These are phyloP conservation scores for Oryza nivara DNA, from an alignment of 176 grass and related monocot species.

Conservation along the genomic window DNA sequence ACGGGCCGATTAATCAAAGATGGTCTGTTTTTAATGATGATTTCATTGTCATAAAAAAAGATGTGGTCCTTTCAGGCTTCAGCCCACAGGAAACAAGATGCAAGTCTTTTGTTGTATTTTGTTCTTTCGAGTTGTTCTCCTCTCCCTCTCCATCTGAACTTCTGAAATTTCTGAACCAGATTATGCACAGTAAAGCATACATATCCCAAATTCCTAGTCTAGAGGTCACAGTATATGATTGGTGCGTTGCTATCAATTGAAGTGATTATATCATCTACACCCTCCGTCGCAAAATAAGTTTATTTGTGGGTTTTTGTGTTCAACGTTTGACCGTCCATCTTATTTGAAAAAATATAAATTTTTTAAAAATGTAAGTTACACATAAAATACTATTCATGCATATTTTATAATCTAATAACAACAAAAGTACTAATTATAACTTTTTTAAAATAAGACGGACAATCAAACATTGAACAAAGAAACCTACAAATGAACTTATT, in stretches of 20 bases:
- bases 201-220: background rate
- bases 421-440: no score
- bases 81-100: background rate
- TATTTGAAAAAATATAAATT: no score
- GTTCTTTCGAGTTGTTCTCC: background rate
- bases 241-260: background rate
- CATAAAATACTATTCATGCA: no score
- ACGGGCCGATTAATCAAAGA: background rate
- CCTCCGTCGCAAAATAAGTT: no score
- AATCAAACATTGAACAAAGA: no score
- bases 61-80: conserved; percentile 9
- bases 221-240: background rate
- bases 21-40: background rate
- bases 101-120: background rate
- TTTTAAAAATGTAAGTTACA: no score
- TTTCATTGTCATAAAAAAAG: conserved; percentile 21
- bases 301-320: no score
- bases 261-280: background rate
- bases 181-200: background rate
- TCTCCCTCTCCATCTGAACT: background rate
- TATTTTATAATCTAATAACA: no score
- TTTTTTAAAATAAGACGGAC: no score
- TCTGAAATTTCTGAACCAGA: background rate
- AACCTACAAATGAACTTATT: no score
- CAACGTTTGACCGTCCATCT: no score